Percentiles rank a stretch among this genome's conserved stretches.
Evolutionary conservation across 169 alveolate genomes (phyloP).

Genomic region (Plasmodium gaboni): DNA sequence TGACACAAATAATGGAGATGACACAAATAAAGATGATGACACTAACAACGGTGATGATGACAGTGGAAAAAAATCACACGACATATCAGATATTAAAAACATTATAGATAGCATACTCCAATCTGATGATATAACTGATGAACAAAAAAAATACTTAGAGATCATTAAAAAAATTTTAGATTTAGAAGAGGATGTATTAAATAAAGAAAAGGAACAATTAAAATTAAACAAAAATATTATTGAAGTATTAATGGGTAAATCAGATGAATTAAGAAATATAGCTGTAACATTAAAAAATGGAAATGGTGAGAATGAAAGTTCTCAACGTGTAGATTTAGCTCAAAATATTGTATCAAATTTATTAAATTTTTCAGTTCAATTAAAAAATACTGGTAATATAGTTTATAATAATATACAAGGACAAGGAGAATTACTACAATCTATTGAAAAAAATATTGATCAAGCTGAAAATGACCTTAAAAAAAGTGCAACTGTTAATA

Average conservation of each 20-base stretch:
- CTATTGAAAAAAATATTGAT: constrained; percentile 19
- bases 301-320: constrained; percentile 24
- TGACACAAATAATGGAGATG: not conserved
- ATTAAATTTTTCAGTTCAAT: constrained; percentile 47
- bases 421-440: constrained; percentile 61
- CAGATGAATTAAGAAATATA: constrained; percentile 41
- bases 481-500: constrained; percentile 25
- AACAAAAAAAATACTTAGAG: constrained; percentile 46
- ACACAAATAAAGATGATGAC: not conserved
- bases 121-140: not conserved
- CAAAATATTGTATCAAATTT: constrained; percentile 69
- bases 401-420: constrained; percentile 74
- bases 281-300: constrained; percentile 51
- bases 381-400: constrained; percentile 75
- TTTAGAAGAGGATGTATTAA: constrained; percentile 31
- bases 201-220: constrained; percentile 53
- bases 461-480: constrained; percentile 19
- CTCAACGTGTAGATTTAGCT: constrained; percentile 68
- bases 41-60: not conserved
- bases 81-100: not conserved
- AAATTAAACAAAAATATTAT: constrained; percentile 38
- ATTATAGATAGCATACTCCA: not conserved
- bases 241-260: constrained; percentile 29
- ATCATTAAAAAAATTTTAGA: constrained; percentile 23
- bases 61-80: not conserved